phyloP scores from a whole-genome alignment of 768 basidiomycete species.

The Tylopilus subfusipes region DNA sequence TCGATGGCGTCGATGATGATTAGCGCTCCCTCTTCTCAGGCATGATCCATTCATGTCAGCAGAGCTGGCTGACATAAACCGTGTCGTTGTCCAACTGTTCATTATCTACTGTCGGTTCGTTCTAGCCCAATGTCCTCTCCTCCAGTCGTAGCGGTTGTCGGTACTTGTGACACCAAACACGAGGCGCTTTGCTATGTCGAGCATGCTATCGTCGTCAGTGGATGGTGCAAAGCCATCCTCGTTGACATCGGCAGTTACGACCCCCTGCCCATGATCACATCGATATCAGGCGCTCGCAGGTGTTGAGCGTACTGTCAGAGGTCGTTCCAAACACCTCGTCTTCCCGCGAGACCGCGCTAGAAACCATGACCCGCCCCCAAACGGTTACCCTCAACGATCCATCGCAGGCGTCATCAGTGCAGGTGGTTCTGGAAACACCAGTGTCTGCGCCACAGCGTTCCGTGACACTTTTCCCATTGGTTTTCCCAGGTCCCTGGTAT shows the following conservation, averaged over 20 bases:
- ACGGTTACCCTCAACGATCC: conserved; percentile 13
- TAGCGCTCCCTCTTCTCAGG: background rate
- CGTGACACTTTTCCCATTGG: conserved; percentile 25
- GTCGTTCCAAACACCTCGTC: background rate
- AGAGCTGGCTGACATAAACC: conserved; percentile 19
- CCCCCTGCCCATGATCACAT: conserved; percentile 15
- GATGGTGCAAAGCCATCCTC: conserved; percentile 26
- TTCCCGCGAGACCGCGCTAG: conserved; percentile 11
- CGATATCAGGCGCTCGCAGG: conserved; percentile 21
- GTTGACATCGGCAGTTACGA: conserved; percentile 22
- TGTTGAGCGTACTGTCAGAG: conserved; percentile 9
- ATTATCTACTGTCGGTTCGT: background rate
- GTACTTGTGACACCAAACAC: conserved; percentile 30
- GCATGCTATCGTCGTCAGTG: conserved; percentile 6
- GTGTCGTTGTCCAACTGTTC: background rate
- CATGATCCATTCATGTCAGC: background rate
- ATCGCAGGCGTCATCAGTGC: conserved; percentile 21
- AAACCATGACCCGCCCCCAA: conserved; percentile 20
- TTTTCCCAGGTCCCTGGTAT: conserved; percentile 29
- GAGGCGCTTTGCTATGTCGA: conserved; percentile 24
- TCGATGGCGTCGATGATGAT: background rate
- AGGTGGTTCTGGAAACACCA: conserved; percentile 29
- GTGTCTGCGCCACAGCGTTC: conserved; percentile 22
- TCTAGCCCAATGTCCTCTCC: conserved; percentile 1
- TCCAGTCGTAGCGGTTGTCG: conserved; percentile 24